Conservation (phyloP, 2,329 filamentous ascomycete genomes). For the Nemania diffusa region DNA sequence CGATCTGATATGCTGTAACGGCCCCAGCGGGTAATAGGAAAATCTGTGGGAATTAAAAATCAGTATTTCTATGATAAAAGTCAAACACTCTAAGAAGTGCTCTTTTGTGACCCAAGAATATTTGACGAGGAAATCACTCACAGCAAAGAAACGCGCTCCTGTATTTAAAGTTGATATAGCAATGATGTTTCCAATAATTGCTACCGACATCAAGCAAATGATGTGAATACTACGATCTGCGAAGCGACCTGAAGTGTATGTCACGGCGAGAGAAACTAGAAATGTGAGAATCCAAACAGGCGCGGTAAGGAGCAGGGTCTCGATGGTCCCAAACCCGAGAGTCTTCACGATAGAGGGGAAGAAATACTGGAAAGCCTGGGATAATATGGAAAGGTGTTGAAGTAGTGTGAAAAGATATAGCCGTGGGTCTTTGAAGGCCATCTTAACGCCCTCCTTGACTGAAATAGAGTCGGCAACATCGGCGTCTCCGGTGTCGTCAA, state of each 20-base stretch:
- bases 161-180: slow-evolving; percentile 61
- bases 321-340: slow-evolving; percentile 65
- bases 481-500: slow-evolving; percentile 59
- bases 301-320: slow-evolving; percentile 66
- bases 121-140: slow-evolving; percentile 12
- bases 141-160: slow-evolving; percentile 66
- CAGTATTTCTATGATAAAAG: not conserved
- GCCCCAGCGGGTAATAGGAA: slow-evolving; percentile 69
- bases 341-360: slow-evolving; percentile 72
- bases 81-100: not conserved
- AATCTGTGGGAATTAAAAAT: slow-evolving; percentile 47
- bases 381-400: slow-evolving; percentile 62
- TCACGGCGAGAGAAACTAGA: slow-evolving; percentile 63
- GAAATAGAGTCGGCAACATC: slow-evolving; percentile 54
- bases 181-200: slow-evolving; percentile 65
- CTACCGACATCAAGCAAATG: slow-evolving; percentile 61
- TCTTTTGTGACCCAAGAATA: not conserved
- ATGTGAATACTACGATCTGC: slow-evolving; percentile 69
- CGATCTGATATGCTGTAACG: slow-evolving; percentile 62
- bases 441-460: slow-evolving; percentile 58
- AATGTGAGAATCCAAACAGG: slow-evolving; percentile 67
- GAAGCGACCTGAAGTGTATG: slow-evolving; percentile 63
- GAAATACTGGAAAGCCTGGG: slow-evolving; percentile 71
- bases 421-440: slow-evolving; percentile 60
- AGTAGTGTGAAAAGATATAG: slow-evolving; percentile 65